Conservation (phyloP, 2,329 filamentous ascomycete genomes). For the Penicillium rolfsii region DNA sequence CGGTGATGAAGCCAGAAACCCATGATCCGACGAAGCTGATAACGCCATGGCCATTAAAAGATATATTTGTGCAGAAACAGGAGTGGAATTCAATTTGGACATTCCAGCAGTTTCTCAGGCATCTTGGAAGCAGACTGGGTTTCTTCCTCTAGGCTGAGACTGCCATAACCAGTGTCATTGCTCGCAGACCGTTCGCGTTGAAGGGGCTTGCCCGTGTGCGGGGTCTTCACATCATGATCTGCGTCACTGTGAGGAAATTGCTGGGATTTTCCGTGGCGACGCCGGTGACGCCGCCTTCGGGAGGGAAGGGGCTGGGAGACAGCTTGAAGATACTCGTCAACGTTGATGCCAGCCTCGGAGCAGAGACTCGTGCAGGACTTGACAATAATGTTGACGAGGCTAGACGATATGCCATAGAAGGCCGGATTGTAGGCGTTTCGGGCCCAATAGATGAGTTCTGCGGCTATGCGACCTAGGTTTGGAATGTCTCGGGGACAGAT, state of each 20-base stretch:
- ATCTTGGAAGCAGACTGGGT: constrained; percentile 7
- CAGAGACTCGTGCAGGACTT: constrained; percentile 44
- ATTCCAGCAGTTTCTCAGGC: constrained; percentile 15
- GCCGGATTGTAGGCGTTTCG: constrained; percentile 49
- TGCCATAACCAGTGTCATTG: constrained; percentile 47
- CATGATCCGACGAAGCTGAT: not conserved
- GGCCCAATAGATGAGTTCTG: constrained; percentile 50
- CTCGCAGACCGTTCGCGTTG: constrained; percentile 39
- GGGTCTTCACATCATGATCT: constrained; percentile 21
- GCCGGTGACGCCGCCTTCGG: constrained; percentile 28
- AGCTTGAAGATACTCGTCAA: constrained; percentile 36
- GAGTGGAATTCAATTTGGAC: not conserved
- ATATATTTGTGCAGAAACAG: not conserved
- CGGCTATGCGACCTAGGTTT: constrained; percentile 44
- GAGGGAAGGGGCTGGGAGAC: constrained; percentile 27
- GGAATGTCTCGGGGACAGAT: constrained; percentile 33
- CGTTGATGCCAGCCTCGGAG: constrained; percentile 40
- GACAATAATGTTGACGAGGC: constrained; percentile 44
- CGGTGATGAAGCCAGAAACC: not conserved
- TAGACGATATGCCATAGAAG: constrained; percentile 46
- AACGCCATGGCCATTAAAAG: constrained; percentile 20
- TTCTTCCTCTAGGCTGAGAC: constrained; percentile 32
- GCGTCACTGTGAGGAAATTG: constrained; percentile 24
- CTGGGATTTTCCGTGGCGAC: constrained; percentile 21
- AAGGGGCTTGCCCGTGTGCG: constrained; percentile 11